Evolutionary conservation across 352 stramenopile species (phyloP), one percentile per base, ranked within the genome.

Genomic region (Albugo laibachii): DNA sequence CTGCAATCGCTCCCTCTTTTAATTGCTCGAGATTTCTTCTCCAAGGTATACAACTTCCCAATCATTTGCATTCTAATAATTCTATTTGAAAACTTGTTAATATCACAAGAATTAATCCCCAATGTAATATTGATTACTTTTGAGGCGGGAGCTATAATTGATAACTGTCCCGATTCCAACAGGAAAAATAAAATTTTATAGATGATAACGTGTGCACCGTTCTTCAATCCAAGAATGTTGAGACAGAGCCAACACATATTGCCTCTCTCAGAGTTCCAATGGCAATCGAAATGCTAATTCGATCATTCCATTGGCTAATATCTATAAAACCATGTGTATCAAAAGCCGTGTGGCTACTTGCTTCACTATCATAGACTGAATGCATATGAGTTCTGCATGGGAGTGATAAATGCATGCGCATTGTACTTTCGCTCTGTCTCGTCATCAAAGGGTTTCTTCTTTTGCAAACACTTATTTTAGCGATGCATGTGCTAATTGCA

Each of bases 301-400:
- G 13, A 0, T 2, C 13, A 13, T 27, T 2, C 19, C 52, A 24
- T 18, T 48, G 19, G 35, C n/a, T 14, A 1, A 43, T 51, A 8
- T 50, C 13, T n/a, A 20, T 14, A 36, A 60, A 60, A 16, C 52
- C 45, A 35, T 13, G 40, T 2, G 11, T 11, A 15, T 53, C 41
- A 14, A 41, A 41, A 1, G 49, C 54, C 53, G 59, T 64, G 41
- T 61, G 39, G 13, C 42, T 48, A 16, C 53, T 61, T 12, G 53
- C 53, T 2, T 55, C 57, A 38, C 48, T 58, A 43, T 64, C 46
- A 0, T 61, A 34, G 4, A 54, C 36, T 43, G 42, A 61, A 15
- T 16, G 14, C 14, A 14, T 41, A 41, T 14, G n/a, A n/a, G n/a
- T n/a, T n/a, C n/a, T n/a, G n/a, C n/a, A n/a, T n/a, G n/a, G n/a